A percentile compares a stretch with the other conserved stretches of the same genome.
These are phyloP conservation scores for Gnetum montanum DNA, from an alignment of 75 land plant genomes.

Conservation along the genomic window DNA sequence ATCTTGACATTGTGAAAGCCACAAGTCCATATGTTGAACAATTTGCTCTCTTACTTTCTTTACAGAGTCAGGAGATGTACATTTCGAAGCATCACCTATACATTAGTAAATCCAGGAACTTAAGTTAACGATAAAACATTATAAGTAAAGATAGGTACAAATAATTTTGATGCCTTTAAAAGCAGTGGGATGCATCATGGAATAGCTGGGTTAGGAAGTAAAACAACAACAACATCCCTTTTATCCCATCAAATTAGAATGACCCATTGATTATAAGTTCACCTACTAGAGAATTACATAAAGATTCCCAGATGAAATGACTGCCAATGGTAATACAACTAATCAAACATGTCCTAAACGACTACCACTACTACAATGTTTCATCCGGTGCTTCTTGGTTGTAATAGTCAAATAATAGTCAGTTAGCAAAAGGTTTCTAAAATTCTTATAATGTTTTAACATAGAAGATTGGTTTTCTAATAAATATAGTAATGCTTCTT, in stretches of 20 bases:
- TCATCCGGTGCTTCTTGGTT: too few relatives aligned
- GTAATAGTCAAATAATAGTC: too few relatives aligned
- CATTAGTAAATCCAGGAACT: too few relatives aligned
- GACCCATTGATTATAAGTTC: not conserved
- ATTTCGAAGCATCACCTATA: slow-evolving; percentile 84
- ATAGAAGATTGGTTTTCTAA: too few relatives aligned
- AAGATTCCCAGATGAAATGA: too few relatives aligned
- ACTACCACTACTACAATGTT: too few relatives aligned
- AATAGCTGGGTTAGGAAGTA: not conserved
- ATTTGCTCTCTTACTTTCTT: slow-evolving; percentile 66
- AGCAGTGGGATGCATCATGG: not conserved
- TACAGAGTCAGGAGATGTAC: slow-evolving; percentile 81
- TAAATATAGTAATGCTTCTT: too few relatives aligned
- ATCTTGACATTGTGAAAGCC: slow-evolving; percentile 61
- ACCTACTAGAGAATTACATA: not conserved
- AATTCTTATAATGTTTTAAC: too few relatives aligned
- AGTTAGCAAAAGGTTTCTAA: too few relatives aligned
- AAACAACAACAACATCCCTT: not conserved
- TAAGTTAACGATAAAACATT: too few relatives aligned
- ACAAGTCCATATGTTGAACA: slow-evolving; percentile 47
- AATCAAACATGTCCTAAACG: too few relatives aligned
- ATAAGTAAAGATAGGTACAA: not conserved
- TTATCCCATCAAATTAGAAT: not conserved
- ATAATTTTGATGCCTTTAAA: not conserved
- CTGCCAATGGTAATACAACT: too few relatives aligned